Conservation (phyloP, 169 alveolate genomes). For the Plasmodium vivax region DNA sequence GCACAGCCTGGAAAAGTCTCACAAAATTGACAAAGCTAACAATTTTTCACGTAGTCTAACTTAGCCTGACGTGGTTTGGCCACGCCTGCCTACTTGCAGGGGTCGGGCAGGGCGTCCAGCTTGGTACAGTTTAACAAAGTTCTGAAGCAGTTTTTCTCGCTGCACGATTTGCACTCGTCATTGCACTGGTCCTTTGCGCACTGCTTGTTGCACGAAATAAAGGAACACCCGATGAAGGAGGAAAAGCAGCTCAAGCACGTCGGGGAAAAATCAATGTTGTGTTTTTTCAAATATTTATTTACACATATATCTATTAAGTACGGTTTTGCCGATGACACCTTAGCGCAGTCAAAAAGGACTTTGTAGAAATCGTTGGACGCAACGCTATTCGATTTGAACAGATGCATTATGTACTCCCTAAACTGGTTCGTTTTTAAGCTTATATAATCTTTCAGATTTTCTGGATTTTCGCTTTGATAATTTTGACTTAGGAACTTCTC, state of each 20-base stretch:
- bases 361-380: slow-evolving; percentile 45
- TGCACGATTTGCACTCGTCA: slow-evolving; percentile 45
- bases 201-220: slow-evolving; percentile 52
- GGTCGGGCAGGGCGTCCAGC: slow-evolving; percentile 58
- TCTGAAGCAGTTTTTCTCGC: slow-evolving; percentile 37
- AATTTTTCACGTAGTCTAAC: no score
- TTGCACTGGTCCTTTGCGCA: slow-evolving; percentile 58
- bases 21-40: no score
- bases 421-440: not conserved
- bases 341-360: slow-evolving; percentile 61
- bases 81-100: slow-evolving; percentile 5
- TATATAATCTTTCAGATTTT: not conserved
- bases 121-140: slow-evolving; percentile 55
- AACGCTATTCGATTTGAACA: slow-evolving; percentile 5
- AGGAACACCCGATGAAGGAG: slow-evolving; percentile 54
- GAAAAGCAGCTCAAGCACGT: slow-evolving; percentile 49
- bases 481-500: slow-evolving; percentile 4
- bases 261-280: slow-evolving; percentile 31
- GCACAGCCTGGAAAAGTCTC: not conserved
- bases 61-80: not conserved
- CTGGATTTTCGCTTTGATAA: not conserved
- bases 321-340: slow-evolving; percentile 69
- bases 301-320: slow-evolving; percentile 67
- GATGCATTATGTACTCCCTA: slow-evolving; percentile 1
- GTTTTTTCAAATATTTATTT: slow-evolving; percentile 55